A percentile compares a stretch with the other conserved stretches of the same genome.
phyloP scores from a whole-genome alignment of 495 filamentous ascomycete species.

The Podospora australis region DNA sequence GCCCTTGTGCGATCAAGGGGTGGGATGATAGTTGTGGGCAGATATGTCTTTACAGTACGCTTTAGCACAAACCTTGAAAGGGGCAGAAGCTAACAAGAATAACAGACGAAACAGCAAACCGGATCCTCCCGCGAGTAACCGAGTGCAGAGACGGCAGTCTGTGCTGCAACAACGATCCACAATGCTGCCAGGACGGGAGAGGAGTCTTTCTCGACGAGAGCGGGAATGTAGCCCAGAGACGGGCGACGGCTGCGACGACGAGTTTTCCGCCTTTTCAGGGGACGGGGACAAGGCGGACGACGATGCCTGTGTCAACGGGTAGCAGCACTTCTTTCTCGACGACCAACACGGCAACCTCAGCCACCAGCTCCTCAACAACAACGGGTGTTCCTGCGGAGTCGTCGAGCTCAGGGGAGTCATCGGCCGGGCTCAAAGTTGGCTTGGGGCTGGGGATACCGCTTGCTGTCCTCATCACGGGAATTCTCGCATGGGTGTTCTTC shows the following conservation, averaged over 20 bases:
- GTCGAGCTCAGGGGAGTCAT: neutral
- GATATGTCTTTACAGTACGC: constrained; percentile 26
- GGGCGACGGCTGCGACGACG: constrained; percentile 9
- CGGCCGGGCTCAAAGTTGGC: constrained; percentile 11
- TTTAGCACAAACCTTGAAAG: neutral
- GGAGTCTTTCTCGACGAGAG: constrained; percentile 22
- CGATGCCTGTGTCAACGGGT: neutral
- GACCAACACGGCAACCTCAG: neutral
- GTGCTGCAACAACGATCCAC: constrained; percentile 24
- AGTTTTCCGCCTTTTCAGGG: constrained; percentile 13
- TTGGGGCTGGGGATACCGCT: constrained; percentile 16
- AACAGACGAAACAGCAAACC: constrained; percentile 8
- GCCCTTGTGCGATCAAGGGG: constrained; percentile 15
- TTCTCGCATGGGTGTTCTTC: constrained; percentile 4
- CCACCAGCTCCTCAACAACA: neutral
- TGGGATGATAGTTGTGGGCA: constrained; percentile 21
- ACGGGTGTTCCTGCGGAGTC: too few species aligned
- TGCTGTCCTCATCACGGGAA: constrained; percentile 1
- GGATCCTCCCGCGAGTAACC: constrained; percentile 19
- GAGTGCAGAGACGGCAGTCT: constrained; percentile 21
- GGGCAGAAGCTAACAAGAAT: neutral
- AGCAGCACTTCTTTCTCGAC: neutral
- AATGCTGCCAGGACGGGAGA: constrained; percentile 19
- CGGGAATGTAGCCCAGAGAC: constrained; percentile 8
- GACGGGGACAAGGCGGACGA: constrained; percentile 4